Evolutionary conservation across 495 filamentous ascomycete species (phyloP).

Genomic region (Talaromyces adpressus): DNA sequence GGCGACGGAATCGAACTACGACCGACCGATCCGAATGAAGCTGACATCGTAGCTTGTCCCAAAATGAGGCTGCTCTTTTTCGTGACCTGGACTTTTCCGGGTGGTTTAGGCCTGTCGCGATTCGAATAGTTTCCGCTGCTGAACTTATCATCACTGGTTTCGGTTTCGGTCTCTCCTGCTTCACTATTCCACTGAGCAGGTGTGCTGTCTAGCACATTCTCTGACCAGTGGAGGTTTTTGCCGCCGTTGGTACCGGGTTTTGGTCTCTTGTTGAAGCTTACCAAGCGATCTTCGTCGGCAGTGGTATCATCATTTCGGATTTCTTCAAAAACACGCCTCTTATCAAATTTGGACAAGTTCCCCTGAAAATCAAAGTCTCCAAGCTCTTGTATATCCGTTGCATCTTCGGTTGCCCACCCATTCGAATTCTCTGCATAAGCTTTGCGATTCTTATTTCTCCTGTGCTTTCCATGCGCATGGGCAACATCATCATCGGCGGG

Average conservation of each 20-base stretch:
- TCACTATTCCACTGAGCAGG: conserved; percentile 61
- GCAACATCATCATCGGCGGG: conserved; percentile 9
- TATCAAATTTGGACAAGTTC: conserved; percentile 89
- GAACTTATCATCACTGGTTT: conserved; percentile 47
- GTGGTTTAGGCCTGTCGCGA: conserved; percentile 44
- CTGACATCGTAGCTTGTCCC: conserved; percentile 24
- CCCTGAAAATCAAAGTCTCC: conserved; percentile 90
- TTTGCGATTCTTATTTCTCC: conserved; percentile 47
- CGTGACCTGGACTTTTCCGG: conserved; percentile 44
- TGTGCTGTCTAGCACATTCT: conserved; percentile 76
- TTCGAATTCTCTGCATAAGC: conserved; percentile 57
- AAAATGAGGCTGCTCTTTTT: conserved; percentile 54
- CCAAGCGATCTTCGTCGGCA: conserved; percentile 80
- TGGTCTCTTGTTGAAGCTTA: conserved; percentile 74
- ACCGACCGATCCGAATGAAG: conserved; percentile 28
- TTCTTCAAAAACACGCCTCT: conserved; percentile 78
- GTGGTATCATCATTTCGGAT: conserved; percentile 81
- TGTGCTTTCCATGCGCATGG: conserved; percentile 31
- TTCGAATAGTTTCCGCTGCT: conserved; percentile 49
- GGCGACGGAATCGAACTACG: conserved; percentile 32
- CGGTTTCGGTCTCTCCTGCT: conserved; percentile 54
- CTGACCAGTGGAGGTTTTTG: conserved; percentile 85
- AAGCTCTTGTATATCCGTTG: conserved; percentile 91
- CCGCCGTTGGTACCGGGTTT: conserved; percentile 75
- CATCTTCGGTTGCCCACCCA: conserved; percentile 95